A percentile compares a stretch with the other conserved stretches of the same genome.
Evolutionary conservation across 768 basidiomycete genomes (phyloP).

Genomic region (Boletus coccyginus): DNA sequence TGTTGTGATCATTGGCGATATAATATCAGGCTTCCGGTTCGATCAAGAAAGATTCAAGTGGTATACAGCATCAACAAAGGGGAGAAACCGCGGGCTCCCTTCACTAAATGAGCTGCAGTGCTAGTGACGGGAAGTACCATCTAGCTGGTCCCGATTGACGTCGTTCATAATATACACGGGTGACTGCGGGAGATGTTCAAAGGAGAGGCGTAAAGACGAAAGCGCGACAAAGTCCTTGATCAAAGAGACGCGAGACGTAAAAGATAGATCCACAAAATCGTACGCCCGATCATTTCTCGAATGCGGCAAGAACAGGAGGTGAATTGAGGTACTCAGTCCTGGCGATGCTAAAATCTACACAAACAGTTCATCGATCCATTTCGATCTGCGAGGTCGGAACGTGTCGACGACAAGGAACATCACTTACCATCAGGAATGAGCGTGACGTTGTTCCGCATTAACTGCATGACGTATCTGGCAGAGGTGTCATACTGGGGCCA

Average conservation of each 20-base stretch:
- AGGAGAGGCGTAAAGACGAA: not conserved
- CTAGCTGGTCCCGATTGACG: not conserved
- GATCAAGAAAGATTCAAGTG: too few species aligned
- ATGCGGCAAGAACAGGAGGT: constrained; percentile 9
- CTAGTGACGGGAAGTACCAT: too few species aligned
- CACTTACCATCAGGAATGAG: constrained; percentile 48
- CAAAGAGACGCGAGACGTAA: too few species aligned
- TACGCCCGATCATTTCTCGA: constrained; percentile 11
- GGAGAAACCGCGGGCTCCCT: too few species aligned
- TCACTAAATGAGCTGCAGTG: too few species aligned
- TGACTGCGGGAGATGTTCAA: not conserved
- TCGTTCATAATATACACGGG: not conserved
- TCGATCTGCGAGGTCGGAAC: not conserved
- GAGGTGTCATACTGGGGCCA: constrained; percentile 46
- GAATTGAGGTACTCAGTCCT: constrained; percentile 17
- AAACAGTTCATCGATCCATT: not conserved
- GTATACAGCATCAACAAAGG: too few species aligned
- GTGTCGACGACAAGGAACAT: not conserved
- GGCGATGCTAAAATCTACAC: constrained; percentile 6
- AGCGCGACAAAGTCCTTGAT: not conserved
- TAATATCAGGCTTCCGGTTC: too few species aligned
- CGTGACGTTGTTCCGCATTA: constrained; percentile 52
- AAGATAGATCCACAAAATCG: not conserved
- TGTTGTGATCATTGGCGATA: not conserved
- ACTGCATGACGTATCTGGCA: constrained; percentile 43